Percentiles rank a stretch among this genome's conserved stretches.
These are phyloP conservation scores for Ascosphaera apis DNA, from an alignment of 2,329 filamentous ascomycete genomes.

Conservation along the genomic window DNA sequence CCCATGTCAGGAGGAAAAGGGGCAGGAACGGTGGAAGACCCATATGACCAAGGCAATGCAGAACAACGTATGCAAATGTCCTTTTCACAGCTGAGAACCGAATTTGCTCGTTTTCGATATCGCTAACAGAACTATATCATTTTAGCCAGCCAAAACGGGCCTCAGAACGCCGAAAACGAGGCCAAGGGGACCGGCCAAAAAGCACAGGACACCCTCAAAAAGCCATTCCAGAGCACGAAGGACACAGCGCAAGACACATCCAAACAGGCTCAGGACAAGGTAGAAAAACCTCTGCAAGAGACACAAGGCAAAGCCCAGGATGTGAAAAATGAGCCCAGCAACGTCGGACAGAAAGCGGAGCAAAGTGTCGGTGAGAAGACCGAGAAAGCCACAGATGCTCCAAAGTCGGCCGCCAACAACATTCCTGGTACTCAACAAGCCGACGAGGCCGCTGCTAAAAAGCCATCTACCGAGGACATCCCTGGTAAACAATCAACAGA, in stretches of 20 bases:
- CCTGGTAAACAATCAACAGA: constrained; percentile 16
- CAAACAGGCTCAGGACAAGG: no score
- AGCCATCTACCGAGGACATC: no score
- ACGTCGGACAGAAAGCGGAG: no score
- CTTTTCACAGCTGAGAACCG: no score
- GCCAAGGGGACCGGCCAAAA: constrained; percentile 4
- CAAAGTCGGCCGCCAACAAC: no score
- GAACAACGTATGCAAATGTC: constrained; percentile 15
- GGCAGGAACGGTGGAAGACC: constrained; percentile 42
- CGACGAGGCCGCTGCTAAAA: constrained; percentile 1
- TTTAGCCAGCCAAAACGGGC: not conserved
- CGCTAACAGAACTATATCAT: not conserved
- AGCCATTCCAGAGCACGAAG: constrained; percentile 3
- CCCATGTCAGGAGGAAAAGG: constrained; percentile 50
- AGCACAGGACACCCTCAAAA: constrained; percentile 10
- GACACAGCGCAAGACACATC: no score
- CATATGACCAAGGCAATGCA: constrained; percentile 60
- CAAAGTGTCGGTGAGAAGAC: no score
- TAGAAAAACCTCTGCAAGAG: no score
- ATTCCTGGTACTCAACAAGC: constrained; percentile 15
- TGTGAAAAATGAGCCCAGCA: no score
- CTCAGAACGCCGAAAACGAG: constrained; percentile 1
- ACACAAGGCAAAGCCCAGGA: no score
- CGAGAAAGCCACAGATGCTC: no score
- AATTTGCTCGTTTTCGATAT: no score